Evolutionary conservation across 768 basidiomycete genomes (phyloP).

Genomic region (Cystobasidium ongulense): DNA sequence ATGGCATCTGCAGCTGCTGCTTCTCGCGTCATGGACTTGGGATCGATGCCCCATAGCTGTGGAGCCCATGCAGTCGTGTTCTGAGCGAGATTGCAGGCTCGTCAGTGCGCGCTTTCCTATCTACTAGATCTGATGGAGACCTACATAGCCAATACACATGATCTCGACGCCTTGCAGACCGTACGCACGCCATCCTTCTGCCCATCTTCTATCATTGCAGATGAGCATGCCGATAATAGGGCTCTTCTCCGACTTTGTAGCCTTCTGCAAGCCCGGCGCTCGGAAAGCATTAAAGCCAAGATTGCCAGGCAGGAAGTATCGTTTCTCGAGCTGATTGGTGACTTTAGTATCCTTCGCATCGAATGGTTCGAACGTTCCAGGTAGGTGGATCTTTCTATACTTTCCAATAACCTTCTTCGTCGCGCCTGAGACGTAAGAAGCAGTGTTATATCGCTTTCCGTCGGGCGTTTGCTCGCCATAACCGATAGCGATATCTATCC

Average conservation of each 20-base stretch:
- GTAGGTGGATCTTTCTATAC: constrained; percentile 43
- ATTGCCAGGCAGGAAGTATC: constrained; percentile 44
- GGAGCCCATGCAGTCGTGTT: constrained; percentile 45
- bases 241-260: constrained; percentile 30
- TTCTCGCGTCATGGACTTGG: constrained; percentile 39
- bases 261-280: constrained; percentile 36
- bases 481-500: constrained; percentile 44
- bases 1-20: constrained; percentile 43
- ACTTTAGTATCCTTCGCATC: constrained; percentile 39
- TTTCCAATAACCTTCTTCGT: constrained; percentile 41
- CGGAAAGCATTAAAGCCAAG: constrained; percentile 44
- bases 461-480: constrained; percentile 43
- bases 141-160: constrained; percentile 44
- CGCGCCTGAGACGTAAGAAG: constrained; percentile 41
- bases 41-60: constrained; percentile 44
- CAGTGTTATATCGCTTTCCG: constrained; percentile 42
- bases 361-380: constrained; percentile 44
- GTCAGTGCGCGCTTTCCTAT: not conserved
- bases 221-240: constrained; percentile 44
- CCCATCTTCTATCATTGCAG: constrained; percentile 45
- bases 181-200: constrained; percentile 44
- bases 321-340: constrained; percentile 46
- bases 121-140: constrained; percentile 9
- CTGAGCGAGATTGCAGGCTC: constrained; percentile 29
- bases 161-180: constrained; percentile 44